Conservation (phyloP, 1,284 basidiomycete genomes). For the Microbotryomycetes sp. region DNA sequence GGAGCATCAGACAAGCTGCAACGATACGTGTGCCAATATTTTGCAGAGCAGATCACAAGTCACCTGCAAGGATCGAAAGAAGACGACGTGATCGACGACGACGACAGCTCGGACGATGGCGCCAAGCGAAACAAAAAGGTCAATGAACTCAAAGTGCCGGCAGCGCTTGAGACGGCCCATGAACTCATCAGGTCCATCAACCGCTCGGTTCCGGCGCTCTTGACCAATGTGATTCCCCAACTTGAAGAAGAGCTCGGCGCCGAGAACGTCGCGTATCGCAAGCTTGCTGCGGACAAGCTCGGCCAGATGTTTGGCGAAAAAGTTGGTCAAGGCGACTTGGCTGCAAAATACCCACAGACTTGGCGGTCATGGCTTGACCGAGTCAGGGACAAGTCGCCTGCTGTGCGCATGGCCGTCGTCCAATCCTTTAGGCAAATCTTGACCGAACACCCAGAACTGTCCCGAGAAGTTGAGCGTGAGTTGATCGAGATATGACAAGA, state of each 20-base stretch:
- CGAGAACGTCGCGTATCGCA: constrained; percentile 63
- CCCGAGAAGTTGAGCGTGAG: constrained; percentile 62
- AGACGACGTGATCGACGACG: neutral
- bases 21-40: constrained; percentile 73
- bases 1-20: constrained; percentile 77
- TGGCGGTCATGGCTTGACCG: constrained; percentile 82
- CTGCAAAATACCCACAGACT: constrained; percentile 68
- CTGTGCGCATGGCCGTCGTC: constrained; percentile 71
- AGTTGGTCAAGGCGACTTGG: constrained; percentile 53
- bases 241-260: constrained; percentile 83
- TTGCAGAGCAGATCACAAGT: constrained; percentile 75
- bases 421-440: constrained; percentile 62
- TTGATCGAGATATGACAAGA: constrained; percentile 23
- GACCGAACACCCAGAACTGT: constrained; percentile 58
- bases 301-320: constrained; percentile 82
- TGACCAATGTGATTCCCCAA: constrained; percentile 85
- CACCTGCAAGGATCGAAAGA: constrained; percentile 35
- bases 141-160: constrained; percentile 31
- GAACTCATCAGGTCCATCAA: constrained; percentile 78
- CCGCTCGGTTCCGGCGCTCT: constrained; percentile 66
- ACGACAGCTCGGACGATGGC: constrained; percentile 13
- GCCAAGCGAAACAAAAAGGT: neutral
- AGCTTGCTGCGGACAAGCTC: constrained; percentile 72
- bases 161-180: constrained; percentile 59
- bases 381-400: constrained; percentile 64